Evolutionary conservation across 169 alveolate species (phyloP), one percentile per base, ranked within the genome.

Genomic region (Neospora caninum): DNA sequence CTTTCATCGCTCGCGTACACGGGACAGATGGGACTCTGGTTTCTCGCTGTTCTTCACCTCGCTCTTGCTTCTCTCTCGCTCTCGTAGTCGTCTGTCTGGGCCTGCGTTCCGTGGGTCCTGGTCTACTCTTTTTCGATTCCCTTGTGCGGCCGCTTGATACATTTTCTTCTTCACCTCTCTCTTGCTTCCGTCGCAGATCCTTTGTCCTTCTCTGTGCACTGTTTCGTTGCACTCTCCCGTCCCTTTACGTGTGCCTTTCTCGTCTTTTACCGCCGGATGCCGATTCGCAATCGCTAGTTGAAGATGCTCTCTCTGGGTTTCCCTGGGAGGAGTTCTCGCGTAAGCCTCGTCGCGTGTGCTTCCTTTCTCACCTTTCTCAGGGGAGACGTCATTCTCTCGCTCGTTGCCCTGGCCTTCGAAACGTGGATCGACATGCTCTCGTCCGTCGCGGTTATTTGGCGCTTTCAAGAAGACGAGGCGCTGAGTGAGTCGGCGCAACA

Each of bases 401-500:
- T 83, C 70, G 67, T 83, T 22, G 89, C 89, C 54, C 54, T 83
- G 2, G 89, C 69, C n/a, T 29, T 43, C n/a, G 89, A 43, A n/a
- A 83, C 67, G 38, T 43, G 54, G 89, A 83, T 83, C 89, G 89
- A 83, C 67, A 43, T 43, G 54, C 69, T 83, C 41, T 83, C 89
- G 13, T 83, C 89, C 13, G 36, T 83, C 34, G 89, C 89, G 4
- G 89, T 83, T 4, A 41, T 83, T 1, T 83, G 89, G 89, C 89
- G 89, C 9, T 83, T 83, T 25, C 45, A 83, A 36, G 41, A 43
- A 18, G 89, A 83, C 89, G 69, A 39, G 20, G 89, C 58, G 49
- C 41, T n/a, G 45, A 27, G 73, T 64, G 73, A 64, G 73, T 27
- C 7, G 4, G 73, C n/a, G 43, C 38, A n/a, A n/a, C 42, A 13